Percentiles rank a stretch among this genome's conserved stretches.
These are phyloP conservation scores for Arachis hypogaea DNA, from an alignment of 306 rosid species.

Conservation along the genomic window DNA sequence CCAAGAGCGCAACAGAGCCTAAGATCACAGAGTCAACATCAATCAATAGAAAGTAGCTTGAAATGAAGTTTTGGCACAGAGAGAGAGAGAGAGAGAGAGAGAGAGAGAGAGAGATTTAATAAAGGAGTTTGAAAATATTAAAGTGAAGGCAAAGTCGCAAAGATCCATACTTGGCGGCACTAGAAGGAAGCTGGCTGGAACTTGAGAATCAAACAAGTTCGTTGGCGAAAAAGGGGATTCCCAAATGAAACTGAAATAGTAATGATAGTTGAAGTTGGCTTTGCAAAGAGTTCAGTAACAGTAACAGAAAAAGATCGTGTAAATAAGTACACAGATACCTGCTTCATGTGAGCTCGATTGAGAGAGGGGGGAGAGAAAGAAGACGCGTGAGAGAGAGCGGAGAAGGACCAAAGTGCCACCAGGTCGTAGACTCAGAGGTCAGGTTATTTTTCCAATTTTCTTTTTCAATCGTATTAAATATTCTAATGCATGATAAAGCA, in stretches of 20 bases:
- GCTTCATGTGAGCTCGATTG: constrained; percentile 20
- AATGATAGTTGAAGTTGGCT: neutral
- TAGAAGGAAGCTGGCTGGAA: neutral
- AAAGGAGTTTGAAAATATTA: constrained; percentile 12
- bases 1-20: constrained; percentile 13
- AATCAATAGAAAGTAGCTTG: neutral
- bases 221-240: constrained; percentile 23
- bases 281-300: neutral
- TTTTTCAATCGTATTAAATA: too few relatives aligned
- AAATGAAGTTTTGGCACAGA: constrained; percentile 19
- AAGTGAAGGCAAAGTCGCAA: constrained; percentile 18
- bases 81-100: constrained; percentile 20
- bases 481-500: too few relatives aligned
- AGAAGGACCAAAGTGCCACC: constrained; percentile 34
- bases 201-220: constrained; percentile 18
- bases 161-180: constrained; percentile 26
- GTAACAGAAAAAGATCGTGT: constrained; percentile 11
- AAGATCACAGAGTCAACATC: constrained; percentile 36
- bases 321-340: constrained; percentile 11
- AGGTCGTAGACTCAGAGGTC: neutral
- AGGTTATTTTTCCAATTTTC: too few relatives aligned
- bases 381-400: neutral
- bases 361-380: neutral
- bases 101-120: constrained; percentile 14
- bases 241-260: constrained; percentile 16